Evolutionary conservation across 2,329 filamentous ascomycete species (phyloP), one percentile per base, ranked within the genome.

Genomic region (Pyrenochaeta sp.): DNA sequence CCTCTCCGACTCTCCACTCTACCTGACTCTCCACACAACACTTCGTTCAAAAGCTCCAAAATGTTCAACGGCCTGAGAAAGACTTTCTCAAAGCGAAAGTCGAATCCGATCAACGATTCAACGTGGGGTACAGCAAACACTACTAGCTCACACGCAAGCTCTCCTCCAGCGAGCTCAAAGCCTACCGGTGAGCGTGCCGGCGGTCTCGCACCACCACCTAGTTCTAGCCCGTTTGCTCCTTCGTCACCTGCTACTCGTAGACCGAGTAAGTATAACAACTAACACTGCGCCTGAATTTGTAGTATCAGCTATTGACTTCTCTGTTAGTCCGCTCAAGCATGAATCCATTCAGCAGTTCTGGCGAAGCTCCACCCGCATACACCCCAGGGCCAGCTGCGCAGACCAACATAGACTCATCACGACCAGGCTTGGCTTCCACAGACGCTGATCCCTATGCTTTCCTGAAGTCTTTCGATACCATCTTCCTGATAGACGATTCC

Each of bases 401-500:
- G 24, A 43, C 47, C 25, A 37, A 53, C 12, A 30, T 56, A 22
- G 42, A 44, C 8, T 36, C 59, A 37, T 6, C 57, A 34, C 30
- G 27, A 40, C 19, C 58, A 24, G 27, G 49, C 2, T 37, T 62
- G 2, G 37, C 56, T 43, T 48, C 64, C 8, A 58, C 75, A 8
- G 62, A 66, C 30, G 34, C 58, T 25, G 89, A 92, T 68, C 85
- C 83, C 1, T 95, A 91, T 73, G 85, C 88, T 2, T 96, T 96
- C 73, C 87, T 98, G 5, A 76, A 79, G 42, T 83, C 83, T 15
- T 97, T 97, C 73, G 92, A 98, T 79, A 97, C 93, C 32, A 80
- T 94, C 54, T 93, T 98, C 75, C 79, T 98, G 1, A 92, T 98
- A 72, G 94, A 98, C 73, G 94, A 98, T 80, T 93, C 90, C n/a